These are phyloP conservation scores for Pneumocystis oryctolagi DNA, from an alignment of 1,139 yeast species.

Conservation along the genomic window DNA sequence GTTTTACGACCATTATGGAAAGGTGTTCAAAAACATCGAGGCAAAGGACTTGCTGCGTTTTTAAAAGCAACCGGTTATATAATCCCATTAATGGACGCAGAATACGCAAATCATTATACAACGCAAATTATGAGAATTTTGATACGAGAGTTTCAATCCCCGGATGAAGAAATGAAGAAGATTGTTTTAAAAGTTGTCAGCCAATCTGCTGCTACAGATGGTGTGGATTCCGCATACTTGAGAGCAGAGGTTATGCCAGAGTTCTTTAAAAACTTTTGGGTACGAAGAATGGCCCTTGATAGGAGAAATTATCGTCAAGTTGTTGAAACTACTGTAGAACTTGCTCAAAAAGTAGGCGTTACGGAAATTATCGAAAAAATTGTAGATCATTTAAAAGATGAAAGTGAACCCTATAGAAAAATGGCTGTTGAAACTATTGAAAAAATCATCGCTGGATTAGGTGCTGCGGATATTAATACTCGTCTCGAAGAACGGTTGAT, in stretches of 20 bases:
- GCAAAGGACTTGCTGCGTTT: conserved; percentile 61
- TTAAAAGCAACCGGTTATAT: conserved; percentile 65
- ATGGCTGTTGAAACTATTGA: conserved; percentile 66
- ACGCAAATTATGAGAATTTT: conserved; percentile 55
- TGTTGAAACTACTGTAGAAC: conserved; percentile 53
- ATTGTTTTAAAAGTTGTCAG: conserved; percentile 51
- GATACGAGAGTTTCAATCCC: conserved; percentile 58
- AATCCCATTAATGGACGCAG: conserved; percentile 76
- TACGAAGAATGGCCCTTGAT: conserved; percentile 36
- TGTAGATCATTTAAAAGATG: conserved; percentile 55
- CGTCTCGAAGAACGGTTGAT: conserved; percentile 52
- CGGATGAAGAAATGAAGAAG: conserved; percentile 80
- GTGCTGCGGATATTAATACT: conserved; percentile 40
- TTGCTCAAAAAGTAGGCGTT: conserved; percentile 58
- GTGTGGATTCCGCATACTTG: conserved; percentile 35
- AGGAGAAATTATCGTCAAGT: conserved; percentile 43
- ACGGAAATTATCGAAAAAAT: conserved; percentile 44
- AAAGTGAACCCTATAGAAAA: conserved; percentile 59
- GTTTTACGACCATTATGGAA: conserved; percentile 66
- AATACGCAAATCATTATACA: conserved; percentile 66
- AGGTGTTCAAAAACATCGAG: conserved; percentile 65
- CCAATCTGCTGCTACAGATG: conserved; percentile 41
- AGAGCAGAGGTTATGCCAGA: conserved; percentile 41
- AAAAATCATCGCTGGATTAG: conserved; percentile 32
- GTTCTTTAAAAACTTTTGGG: conserved; percentile 65